These are phyloP conservation scores for Rhodotorula sp. DNA, from an alignment of 1,284 basidiomycete genomes.

Conservation along the genomic window DNA sequence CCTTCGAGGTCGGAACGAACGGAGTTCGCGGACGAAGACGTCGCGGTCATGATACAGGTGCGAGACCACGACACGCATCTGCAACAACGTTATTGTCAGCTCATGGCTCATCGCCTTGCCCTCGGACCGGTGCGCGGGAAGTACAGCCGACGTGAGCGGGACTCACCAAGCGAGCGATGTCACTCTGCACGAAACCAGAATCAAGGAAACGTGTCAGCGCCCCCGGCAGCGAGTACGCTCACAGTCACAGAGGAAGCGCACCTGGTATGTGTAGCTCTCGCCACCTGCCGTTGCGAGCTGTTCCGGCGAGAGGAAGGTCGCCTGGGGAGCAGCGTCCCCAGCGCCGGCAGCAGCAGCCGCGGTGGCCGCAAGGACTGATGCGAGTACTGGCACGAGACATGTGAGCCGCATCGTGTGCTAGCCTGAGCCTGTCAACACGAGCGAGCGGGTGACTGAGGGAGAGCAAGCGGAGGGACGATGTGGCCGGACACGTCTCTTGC, in stretches of 20 bases:
- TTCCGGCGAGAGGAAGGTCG: constrained; percentile 16
- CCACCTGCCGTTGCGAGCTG: constrained; percentile 3
- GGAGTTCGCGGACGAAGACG: constrained; percentile 85
- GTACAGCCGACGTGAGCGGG: neutral
- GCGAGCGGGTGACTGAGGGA: neutral
- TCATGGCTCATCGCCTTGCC: too few relatives aligned
- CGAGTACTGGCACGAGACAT: neutral
- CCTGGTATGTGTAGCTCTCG: constrained; percentile 19
- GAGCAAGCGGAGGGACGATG: neutral
- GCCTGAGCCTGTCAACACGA: neutral
- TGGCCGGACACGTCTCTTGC: neutral
- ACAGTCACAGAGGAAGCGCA: neutral
- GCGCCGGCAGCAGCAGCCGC: neutral
- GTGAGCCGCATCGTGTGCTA: constrained; percentile 8
- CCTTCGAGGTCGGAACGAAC: neutral
- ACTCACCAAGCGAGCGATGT: constrained; percentile 14
- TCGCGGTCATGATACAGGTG: constrained; percentile 58
- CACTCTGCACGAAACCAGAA: neutral
- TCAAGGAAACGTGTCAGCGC: neutral
- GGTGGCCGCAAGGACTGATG: neutral
- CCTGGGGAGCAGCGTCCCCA: constrained; percentile 1
- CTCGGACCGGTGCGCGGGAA: neutral
- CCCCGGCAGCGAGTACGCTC: too few relatives aligned
- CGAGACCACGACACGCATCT: constrained; percentile 84
- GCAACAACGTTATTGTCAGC: constrained; percentile 58